phyloP scores from a whole-genome alignment of 2,329 filamentous ascomycete genomes.

The Verticillium albo-atrum region DNA sequence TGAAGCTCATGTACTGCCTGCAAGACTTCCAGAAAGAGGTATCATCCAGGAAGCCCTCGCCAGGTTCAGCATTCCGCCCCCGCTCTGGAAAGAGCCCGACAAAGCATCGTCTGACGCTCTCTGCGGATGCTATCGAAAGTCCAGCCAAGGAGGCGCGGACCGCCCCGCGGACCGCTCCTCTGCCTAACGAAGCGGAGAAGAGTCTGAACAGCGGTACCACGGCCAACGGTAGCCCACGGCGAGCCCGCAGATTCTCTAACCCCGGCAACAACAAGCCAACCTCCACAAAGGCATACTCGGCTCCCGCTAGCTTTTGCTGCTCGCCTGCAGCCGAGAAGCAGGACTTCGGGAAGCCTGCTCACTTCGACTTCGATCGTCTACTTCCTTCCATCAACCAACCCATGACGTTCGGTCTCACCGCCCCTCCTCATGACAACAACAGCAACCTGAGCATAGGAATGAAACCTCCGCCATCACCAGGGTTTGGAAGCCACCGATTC shows the following conservation, averaged over 20 bases:
- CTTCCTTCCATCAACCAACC: conserved; percentile 22
- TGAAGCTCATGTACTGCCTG: conserved; percentile 86
- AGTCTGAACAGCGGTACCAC: conserved; percentile 33
- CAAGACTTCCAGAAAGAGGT: conserved; percentile 73
- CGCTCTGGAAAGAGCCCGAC: conserved; percentile 50
- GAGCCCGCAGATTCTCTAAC: conserved; percentile 49
- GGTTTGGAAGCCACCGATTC: conserved; percentile 36
- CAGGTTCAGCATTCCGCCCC: conserved; percentile 42
- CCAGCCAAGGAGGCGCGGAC: conserved; percentile 54
- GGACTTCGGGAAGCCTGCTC: conserved; percentile 32
- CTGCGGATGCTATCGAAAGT: conserved; percentile 52
- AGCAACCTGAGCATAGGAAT: conserved; percentile 4
- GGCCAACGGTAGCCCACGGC: conserved; percentile 35
- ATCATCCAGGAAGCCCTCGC: conserved; percentile 41
- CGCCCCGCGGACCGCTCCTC: conserved; percentile 48
- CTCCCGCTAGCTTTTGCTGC: conserved; percentile 61
- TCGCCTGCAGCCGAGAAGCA: conserved; percentile 39
- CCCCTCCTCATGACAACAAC: not conserved
- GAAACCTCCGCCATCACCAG: conserved; percentile 41
- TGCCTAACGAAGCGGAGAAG: conserved; percentile 50
- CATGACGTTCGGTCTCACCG: not conserved
- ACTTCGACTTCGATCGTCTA: conserved; percentile 31
- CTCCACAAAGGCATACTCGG: conserved; percentile 62
- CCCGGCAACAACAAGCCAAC: conserved; percentile 42
- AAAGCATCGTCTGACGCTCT: conserved; percentile 57